A percentile compares a stretch with the other conserved stretches of the same genome.
Evolutionary conservation across 2,329 filamentous ascomycete species (phyloP).

Genomic region (Venturiaceae sp.): DNA sequence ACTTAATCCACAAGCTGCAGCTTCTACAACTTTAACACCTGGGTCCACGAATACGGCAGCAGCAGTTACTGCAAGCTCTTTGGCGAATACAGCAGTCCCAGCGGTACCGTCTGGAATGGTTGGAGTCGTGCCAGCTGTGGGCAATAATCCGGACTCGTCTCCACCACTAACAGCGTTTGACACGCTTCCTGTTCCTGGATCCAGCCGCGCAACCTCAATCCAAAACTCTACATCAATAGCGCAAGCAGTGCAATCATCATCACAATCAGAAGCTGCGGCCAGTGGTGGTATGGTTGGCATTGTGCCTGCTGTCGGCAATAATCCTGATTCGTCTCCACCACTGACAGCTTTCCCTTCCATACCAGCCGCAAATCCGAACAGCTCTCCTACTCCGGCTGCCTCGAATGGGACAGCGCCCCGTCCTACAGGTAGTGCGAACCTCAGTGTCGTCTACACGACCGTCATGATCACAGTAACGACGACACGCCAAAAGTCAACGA

Average conservation of each 20-base stretch:
- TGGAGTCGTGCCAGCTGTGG: slow-evolving; percentile 6
- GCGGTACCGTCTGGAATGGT: slow-evolving; percentile 1
- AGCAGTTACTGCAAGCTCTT: neutral
- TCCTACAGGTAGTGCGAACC: neutral
- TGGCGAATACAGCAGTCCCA: neutral
- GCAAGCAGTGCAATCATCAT: neutral
- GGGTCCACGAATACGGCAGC: neutral
- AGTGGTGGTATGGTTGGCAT: slow-evolving; percentile 7
- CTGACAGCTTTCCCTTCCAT: slow-evolving; percentile 5
- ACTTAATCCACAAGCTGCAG: neutral
- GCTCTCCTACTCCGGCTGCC: neutral
- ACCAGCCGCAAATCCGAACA: neutral
- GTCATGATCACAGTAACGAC: neutral
- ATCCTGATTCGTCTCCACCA: slow-evolving; percentile 1
- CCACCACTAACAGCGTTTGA: slow-evolving; percentile 5
- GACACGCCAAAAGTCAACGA: neutral
- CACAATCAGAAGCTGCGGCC: neutral
- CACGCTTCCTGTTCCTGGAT: neutral
- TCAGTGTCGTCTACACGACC: neutral
- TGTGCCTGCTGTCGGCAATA: slow-evolving; percentile 6
- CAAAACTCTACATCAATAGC: neutral
- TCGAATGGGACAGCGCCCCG: neutral
- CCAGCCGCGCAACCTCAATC: neutral
- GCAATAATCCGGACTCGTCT: slow-evolving; percentile 4
- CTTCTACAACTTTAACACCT: neutral